These are phyloP conservation scores for Fusarium nisikadoi DNA, from an alignment of 2,329 filamentous ascomycete species.

Conservation along the genomic window DNA sequence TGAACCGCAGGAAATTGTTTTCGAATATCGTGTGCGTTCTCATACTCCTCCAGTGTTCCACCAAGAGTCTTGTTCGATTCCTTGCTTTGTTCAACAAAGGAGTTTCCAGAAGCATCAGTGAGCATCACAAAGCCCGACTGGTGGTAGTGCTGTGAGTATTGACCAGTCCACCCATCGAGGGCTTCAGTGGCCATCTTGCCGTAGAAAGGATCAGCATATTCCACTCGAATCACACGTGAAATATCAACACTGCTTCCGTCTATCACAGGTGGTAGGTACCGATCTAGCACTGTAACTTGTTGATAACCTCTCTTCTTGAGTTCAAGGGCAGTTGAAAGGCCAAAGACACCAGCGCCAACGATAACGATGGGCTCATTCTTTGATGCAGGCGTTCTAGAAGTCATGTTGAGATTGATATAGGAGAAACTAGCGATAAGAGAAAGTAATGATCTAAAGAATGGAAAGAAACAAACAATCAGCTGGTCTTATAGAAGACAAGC, in stretches of 20 bases:
- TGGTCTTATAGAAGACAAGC: neutral
- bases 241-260: conserved; percentile 55
- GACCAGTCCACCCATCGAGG: conserved; percentile 40
- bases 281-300: conserved; percentile 60
- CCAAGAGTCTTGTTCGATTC: conserved; percentile 29
- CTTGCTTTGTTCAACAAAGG: conserved; percentile 38
- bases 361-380: conserved; percentile 48
- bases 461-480: neutral
- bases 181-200: conserved; percentile 62
- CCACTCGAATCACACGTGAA: conserved; percentile 56
- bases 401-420: conserved; percentile 11
- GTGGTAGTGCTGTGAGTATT: conserved; percentile 47
- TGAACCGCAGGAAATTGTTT: conserved; percentile 34
- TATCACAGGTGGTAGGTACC: conserved; percentile 49
- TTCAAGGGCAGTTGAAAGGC: conserved; percentile 61
- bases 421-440: no score
- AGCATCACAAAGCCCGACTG: conserved; percentile 50
- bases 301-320: conserved; percentile 56
- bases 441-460: neutral
- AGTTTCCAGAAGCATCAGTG: conserved; percentile 20
- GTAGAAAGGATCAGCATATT: conserved; percentile 74
- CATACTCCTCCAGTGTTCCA: conserved; percentile 35
- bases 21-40: conserved; percentile 38
- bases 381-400: conserved; percentile 24
- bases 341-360: conserved; percentile 61